Evolutionary conservation across 495 filamentous ascomycete species (phyloP).

Genomic region (Podospora sp.): DNA sequence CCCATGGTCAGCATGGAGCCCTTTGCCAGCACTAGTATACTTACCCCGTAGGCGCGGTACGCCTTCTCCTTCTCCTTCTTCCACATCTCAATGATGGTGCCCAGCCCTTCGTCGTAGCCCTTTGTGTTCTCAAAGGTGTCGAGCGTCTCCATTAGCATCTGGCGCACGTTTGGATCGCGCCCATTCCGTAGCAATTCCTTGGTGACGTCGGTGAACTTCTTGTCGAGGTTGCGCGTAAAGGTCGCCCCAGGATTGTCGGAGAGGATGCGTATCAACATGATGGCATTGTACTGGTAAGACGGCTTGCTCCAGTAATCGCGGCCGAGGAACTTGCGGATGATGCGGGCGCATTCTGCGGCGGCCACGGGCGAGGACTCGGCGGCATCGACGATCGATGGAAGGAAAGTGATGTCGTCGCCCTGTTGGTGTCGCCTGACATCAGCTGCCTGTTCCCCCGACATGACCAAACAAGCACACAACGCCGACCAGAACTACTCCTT

Average conservation of each 20-base stretch:
- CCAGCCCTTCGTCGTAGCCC: constrained; percentile 70
- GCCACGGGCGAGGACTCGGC: constrained; percentile 90
- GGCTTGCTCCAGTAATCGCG: constrained; percentile 62
- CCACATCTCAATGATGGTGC: constrained; percentile 78
- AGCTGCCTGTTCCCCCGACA: background rate
- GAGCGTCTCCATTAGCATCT: constrained; percentile 84
- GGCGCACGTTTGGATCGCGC: constrained; percentile 73
- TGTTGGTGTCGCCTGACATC: constrained; percentile 32
- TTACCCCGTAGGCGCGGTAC: constrained; percentile 45
- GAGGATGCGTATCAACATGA: constrained; percentile 94
- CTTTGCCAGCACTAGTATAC: constrained; percentile 9
- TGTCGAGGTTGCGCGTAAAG: constrained; percentile 85
- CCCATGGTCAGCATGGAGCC: background rate
- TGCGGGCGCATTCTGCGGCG: constrained; percentile 71
- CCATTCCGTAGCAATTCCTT: constrained; percentile 76
- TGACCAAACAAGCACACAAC: background rate
- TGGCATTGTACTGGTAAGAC: constrained; percentile 87
- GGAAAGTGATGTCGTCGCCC: constrained; percentile 86
- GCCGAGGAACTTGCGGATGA: constrained; percentile 80
- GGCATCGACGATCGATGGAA: constrained; percentile 92
- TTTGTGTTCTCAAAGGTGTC: constrained; percentile 70
- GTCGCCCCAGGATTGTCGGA: constrained; percentile 86
- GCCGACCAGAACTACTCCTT: background rate
- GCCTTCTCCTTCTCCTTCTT: constrained; percentile 76
- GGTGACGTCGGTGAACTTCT: constrained; percentile 72